Evolutionary conservation across 2,329 filamentous ascomycete species (phyloP).

Genomic region (Pseudopyricularia cyperi): DNA sequence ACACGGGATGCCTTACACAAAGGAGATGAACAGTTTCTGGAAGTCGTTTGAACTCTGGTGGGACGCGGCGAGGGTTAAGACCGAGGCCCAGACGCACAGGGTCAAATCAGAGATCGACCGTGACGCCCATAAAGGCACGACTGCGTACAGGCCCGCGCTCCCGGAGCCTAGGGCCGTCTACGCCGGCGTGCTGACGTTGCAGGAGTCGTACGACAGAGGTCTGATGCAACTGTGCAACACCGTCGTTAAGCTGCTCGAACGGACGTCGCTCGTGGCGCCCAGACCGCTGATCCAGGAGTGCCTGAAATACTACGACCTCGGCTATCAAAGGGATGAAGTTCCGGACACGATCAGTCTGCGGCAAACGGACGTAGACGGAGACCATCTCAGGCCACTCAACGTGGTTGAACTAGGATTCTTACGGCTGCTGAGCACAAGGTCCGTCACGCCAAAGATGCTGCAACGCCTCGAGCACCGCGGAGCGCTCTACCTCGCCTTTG

Average conservation of each 20-base stretch:
- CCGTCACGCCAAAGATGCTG: slow-evolving; percentile 12
- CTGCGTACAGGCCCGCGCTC: slow-evolving; percentile 4
- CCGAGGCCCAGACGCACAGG: slow-evolving; percentile 1
- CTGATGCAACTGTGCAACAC: slow-evolving; percentile 14
- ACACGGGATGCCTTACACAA: slow-evolving; percentile 5
- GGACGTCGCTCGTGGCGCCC: slow-evolving; percentile 11
- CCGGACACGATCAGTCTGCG: background rate
- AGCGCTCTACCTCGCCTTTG: slow-evolving; percentile 18
- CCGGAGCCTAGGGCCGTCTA: slow-evolving; percentile 12
- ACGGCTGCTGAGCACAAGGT: slow-evolving; percentile 15
- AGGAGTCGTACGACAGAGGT: slow-evolving; percentile 3
- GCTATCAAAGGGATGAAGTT: slow-evolving; percentile 1
- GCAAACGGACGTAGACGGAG: background rate
- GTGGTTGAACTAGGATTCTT: slow-evolving; percentile 19
- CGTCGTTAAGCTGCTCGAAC: slow-evolving; percentile 12
- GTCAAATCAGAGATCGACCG: background rate
- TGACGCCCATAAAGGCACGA: background rate
- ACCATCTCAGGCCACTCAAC: slow-evolving; percentile 7
- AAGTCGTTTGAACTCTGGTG: slow-evolving; percentile 5
- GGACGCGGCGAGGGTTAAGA: slow-evolving; percentile 5
- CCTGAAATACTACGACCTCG: slow-evolving; percentile 4
- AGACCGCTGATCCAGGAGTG: slow-evolving; percentile 15
- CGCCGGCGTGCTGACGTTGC: slow-evolving; percentile 6
- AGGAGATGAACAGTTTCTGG: slow-evolving; percentile 6
- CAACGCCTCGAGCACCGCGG: slow-evolving; percentile 10